phyloP scores from a whole-genome alignment of 2,329 filamentous ascomycete genomes.

The Ilyonectria destructans region DNA sequence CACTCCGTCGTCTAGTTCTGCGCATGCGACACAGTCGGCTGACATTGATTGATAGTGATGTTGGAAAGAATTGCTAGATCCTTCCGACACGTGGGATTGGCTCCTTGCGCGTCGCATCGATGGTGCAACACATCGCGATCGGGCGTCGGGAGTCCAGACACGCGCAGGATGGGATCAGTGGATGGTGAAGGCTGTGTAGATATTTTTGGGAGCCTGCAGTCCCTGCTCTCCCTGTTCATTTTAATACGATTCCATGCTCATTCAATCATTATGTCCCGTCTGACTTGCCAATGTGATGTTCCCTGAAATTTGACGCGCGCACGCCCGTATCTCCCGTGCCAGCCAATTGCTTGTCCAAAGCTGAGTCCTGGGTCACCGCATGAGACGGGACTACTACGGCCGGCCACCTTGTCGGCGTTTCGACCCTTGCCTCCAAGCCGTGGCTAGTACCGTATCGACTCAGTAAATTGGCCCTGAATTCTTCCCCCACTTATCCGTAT shows the following conservation, averaged over 20 bases:
- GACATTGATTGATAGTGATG: conserved; percentile 43
- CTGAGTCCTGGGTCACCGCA: background rate
- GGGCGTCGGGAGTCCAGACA: background rate
- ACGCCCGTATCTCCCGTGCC: background rate
- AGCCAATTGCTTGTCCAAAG: background rate
- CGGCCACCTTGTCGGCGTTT: background rate
- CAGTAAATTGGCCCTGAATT: too few relatives aligned
- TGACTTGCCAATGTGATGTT: background rate
- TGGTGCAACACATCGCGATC: background rate
- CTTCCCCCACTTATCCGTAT: too few relatives aligned
- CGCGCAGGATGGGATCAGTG: background rate
- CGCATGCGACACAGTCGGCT: conserved; percentile 43
- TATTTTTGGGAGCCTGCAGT: too few relatives aligned
- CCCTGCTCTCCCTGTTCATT: background rate
- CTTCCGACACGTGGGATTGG: background rate
- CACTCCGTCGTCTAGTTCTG: conserved; percentile 44
- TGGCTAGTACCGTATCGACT: too few relatives aligned
- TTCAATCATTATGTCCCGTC: background rate
- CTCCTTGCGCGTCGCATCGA: background rate
- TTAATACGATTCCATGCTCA: background rate
- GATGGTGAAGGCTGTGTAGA: background rate
- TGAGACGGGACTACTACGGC: background rate
- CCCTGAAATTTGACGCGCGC: background rate
- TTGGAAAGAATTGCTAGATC: background rate
- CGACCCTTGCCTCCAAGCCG: background rate